Evolutionary conservation across 257 asterid genomes (phyloP), one percentile per base, ranked within the genome.

Genomic region (Penstemon newberryi): DNA sequence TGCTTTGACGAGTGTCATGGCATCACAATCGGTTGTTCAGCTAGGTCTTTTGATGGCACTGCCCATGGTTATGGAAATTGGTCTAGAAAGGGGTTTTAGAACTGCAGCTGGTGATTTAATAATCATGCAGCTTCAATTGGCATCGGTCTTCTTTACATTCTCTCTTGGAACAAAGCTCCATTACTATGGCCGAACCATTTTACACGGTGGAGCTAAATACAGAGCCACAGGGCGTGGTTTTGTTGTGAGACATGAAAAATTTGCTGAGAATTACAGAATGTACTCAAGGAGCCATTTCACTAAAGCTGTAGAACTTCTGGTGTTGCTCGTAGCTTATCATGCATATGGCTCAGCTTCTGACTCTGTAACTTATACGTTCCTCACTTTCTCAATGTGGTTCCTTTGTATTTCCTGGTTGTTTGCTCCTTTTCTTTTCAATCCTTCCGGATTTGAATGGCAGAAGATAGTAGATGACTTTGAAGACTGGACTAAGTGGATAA

Each of bases 191-290:
- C 84, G 98, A 54, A 92, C 98, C 3, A 62, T 92, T 56, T 78
- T 92, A 58, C 98, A 92, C 10, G 98, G 98, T 5, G 98, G 98
- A 46, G 97, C 98, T 6, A 85, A 90, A 72, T 92, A 92, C 79
- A 81, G 98, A 63, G 98, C 98, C 78, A 92, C 97, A 15, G 98
- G 98, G 37, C 97, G 98, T 79, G 98, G 98, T 39, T 92, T 92
- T 67, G 98, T 92, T 3, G 98, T 92, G 70, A 79, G 84, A 38
- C 98, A 92, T 51, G 98, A 90, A 74, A 92, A 87, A 72, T 92
- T 83, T 57, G 96, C 96, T 6, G 97, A 92, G 66, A 90, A 92
- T 68, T 92, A 92, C 83, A 79, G 98, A 73, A 86, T 92, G 98
- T 92, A 92, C 81, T 92, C 98, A 2, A 85, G 93, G 72, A 88